Percentiles rank a stretch among this genome's conserved stretches.
Evolutionary conservation across 2,329 filamentous ascomycete genomes (phyloP).

Genomic region (Phyllosticta paracitricarpa): DNA sequence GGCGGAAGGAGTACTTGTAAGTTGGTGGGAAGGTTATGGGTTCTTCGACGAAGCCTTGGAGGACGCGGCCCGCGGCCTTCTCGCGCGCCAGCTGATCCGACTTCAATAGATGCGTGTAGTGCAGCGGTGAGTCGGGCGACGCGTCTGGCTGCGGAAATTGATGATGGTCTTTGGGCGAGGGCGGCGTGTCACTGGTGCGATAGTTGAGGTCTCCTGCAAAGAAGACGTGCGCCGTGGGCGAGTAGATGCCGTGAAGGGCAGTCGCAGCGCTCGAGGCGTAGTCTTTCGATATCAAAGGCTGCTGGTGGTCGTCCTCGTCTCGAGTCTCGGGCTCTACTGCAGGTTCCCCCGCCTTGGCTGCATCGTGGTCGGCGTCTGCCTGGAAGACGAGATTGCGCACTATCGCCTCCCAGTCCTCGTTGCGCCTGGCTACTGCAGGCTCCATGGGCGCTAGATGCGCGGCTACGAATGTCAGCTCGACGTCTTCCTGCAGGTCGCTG

Average conservation of each 20-base stretch:
- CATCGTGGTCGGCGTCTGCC: neutral
- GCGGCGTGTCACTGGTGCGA: slow-evolving; percentile 61
- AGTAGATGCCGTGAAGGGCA: slow-evolving; percentile 58
- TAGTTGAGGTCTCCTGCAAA: slow-evolving; percentile 93
- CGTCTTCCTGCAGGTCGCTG: slow-evolving; percentile 26
- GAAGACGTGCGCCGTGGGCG: slow-evolving; percentile 66
- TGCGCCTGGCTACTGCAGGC: slow-evolving; percentile 61
- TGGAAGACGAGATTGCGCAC: slow-evolving; percentile 69
- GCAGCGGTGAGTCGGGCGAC: slow-evolving; percentile 40
- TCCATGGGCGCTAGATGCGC: slow-evolving; percentile 89
- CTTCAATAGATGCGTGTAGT: slow-evolving; percentile 58
- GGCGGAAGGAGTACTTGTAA: slow-evolving; percentile 66
- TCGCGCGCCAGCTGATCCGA: slow-evolving; percentile 75
- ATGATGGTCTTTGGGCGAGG: slow-evolving; percentile 46
- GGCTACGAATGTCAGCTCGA: slow-evolving; percentile 73
- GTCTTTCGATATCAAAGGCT: slow-evolving; percentile 20
- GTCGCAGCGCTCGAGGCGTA: slow-evolving; percentile 16
- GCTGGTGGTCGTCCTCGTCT: slow-evolving; percentile 14
- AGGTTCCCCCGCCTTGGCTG: neutral
- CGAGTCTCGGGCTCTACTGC: neutral
- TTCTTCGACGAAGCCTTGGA: slow-evolving; percentile 71
- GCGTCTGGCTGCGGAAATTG: slow-evolving; percentile 47
- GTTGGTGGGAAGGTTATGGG: slow-evolving; percentile 76
- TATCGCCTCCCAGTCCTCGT: slow-evolving; percentile 81
- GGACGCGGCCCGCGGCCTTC: slow-evolving; percentile 54